phyloP scores from a whole-genome alignment of 1,284 basidiomycete species.

The Trametes polyzona region DNA sequence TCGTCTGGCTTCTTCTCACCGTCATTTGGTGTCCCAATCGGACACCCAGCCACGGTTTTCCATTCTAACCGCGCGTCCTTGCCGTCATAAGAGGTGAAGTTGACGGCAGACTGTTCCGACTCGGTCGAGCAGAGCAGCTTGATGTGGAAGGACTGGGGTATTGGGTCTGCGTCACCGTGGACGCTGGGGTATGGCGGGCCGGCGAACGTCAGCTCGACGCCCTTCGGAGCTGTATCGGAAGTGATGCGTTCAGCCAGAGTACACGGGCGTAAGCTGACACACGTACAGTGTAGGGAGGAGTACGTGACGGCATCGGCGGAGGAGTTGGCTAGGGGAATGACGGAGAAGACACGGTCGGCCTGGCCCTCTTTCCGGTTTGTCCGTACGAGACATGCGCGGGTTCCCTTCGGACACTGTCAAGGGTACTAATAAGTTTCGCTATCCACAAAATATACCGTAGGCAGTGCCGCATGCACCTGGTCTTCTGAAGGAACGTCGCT shows the following conservation, averaged over 20 bases:
- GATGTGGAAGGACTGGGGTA: conserved; percentile 62
- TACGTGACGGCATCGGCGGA: conserved; percentile 46
- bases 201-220: conserved; percentile 60
- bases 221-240: conserved; percentile 46
- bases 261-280: too few species aligned
- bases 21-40: conserved; percentile 41
- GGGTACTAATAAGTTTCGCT: conserved; percentile 9
- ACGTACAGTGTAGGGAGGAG: conserved; percentile 46
- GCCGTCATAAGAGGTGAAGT: conserved; percentile 64
- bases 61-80: conserved; percentile 60
- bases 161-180: conserved; percentile 38
- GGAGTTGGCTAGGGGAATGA: conserved; percentile 66
- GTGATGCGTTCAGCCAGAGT: background rate
- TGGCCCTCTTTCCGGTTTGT: conserved; percentile 60
- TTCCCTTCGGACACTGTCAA: conserved; percentile 65
- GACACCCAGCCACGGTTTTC: conserved; percentile 57
- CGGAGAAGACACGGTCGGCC: conserved; percentile 61
- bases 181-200: conserved; percentile 61
- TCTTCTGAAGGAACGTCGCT: conserved; percentile 57
- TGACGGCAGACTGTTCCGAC: conserved; percentile 46
- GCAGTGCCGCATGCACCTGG: conserved; percentile 56
- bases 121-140: conserved; percentile 59
- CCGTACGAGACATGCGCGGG: conserved; percentile 72
- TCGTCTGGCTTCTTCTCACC: conserved; percentile 30
- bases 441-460: background rate